A percentile compares a stretch with the other conserved stretches of the same genome.
These are phyloP conservation scores for Musa balbisiana DNA, from an alignment of 202 grass and related monocot genomes.

Conservation along the genomic window DNA sequence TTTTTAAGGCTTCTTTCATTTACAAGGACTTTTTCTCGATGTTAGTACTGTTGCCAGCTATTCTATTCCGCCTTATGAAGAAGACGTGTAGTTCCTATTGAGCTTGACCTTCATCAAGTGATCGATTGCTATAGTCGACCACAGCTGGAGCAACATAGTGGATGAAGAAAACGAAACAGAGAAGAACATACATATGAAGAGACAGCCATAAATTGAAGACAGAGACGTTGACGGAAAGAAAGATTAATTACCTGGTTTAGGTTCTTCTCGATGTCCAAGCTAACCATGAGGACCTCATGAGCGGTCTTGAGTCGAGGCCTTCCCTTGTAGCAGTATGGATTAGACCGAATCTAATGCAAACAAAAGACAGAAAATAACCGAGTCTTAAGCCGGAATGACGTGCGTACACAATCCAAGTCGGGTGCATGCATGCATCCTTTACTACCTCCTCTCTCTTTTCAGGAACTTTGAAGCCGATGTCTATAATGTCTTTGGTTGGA, in stretches of 20 bases:
- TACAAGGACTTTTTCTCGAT: too few relatives aligned
- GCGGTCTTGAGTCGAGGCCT: conserved; percentile 53
- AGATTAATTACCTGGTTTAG: conserved; percentile 41
- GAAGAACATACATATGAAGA: background rate
- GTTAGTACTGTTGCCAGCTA: too few relatives aligned
- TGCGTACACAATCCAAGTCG: background rate
- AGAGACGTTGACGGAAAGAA: background rate
- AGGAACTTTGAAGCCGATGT: conserved; percentile 39
- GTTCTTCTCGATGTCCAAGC: conserved; percentile 56
- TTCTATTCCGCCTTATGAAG: too few relatives aligned
- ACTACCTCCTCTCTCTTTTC: conserved; percentile 51
- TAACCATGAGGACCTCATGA: conserved; percentile 40
- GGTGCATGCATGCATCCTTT: too few relatives aligned
- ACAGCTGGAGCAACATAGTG: too few relatives aligned
- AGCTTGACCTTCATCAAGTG: too few relatives aligned
- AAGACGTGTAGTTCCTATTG: too few relatives aligned
- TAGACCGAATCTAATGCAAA: conserved; percentile 10
- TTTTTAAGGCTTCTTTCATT: too few relatives aligned
- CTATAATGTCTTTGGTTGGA: conserved; percentile 49
- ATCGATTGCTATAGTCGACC: too few relatives aligned
- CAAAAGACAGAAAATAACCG: background rate
- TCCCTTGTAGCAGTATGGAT: conserved; percentile 63
- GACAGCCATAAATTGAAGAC: background rate
- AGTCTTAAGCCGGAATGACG: background rate
- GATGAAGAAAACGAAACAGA: background rate